Evolutionary conservation across 2,329 filamentous ascomycete genomes (phyloP).

Genomic region (Arachnomyces sp.): DNA sequence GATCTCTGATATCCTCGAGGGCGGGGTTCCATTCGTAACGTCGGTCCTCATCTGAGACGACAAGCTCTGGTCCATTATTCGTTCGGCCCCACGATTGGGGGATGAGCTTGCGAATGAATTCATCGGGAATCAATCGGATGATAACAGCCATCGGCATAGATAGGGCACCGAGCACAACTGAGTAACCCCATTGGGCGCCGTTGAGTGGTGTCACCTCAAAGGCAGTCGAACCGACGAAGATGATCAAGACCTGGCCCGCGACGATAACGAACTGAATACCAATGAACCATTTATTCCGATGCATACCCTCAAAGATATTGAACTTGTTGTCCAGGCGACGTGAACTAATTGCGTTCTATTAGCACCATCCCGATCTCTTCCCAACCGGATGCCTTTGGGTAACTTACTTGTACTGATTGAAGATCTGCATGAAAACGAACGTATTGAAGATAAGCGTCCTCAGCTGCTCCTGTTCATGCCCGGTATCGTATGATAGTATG

Average conservation of each 20-base stretch:
- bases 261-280: conserved; percentile 59
- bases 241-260: conserved; percentile 61
- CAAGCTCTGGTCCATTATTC: conserved; percentile 31
- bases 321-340: conserved; percentile 37
- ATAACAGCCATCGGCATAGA: conserved; percentile 59
- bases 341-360: conserved; percentile 14
- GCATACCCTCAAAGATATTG: conserved; percentile 38
- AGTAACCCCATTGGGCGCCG: conserved; percentile 62
- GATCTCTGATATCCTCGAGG: conserved; percentile 54
- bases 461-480: conserved; percentile 18
- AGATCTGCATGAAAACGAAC: conserved; percentile 41
- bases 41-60: conserved; percentile 39
- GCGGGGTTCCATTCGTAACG: conserved; percentile 51
- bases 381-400: not conserved
- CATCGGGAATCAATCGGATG: conserved; percentile 53
- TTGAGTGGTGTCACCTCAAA: conserved; percentile 55
- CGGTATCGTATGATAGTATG: conserved; percentile 23
- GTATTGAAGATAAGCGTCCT: conserved; percentile 37
- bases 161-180: conserved; percentile 57
- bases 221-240: conserved; percentile 60
- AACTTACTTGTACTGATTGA: conserved; percentile 42
- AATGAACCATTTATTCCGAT: conserved; percentile 42
- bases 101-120: conserved; percentile 39
- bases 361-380: not conserved
- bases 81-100: conserved; percentile 31